Percentiles rank a stretch among this genome's conserved stretches.
These are phyloP conservation scores for Gracilariopsis chorda DNA, from an alignment of 23 red algal genomes.

Conservation along the genomic window DNA sequence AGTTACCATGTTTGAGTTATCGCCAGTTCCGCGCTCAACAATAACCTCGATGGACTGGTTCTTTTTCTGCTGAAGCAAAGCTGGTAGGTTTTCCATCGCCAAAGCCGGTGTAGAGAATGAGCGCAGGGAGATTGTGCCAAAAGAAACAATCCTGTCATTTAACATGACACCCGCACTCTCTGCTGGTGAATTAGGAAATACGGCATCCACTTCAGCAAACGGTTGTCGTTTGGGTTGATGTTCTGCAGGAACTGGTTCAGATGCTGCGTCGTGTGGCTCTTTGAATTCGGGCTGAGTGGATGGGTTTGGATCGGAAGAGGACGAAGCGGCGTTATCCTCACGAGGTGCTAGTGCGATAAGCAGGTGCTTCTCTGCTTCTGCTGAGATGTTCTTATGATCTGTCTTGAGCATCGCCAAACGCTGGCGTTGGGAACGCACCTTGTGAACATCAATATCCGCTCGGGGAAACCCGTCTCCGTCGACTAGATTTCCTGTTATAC, in stretches of 20 bases:
- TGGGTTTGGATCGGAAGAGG: not conserved
- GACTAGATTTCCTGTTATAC: constrained; percentile 67
- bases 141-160: constrained; percentile 48
- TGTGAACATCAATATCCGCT: constrained; percentile 74
- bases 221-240: not conserved
- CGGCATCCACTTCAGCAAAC: constrained; percentile 69
- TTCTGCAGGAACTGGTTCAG: not conserved
- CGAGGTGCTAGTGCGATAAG: constrained; percentile 54
- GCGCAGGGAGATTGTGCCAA: constrained; percentile 54
- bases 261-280: not conserved
- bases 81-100: constrained; percentile 36
- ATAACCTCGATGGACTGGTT: constrained; percentile 39
- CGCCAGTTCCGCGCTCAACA: constrained; percentile 8
- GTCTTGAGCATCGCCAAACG: constrained; percentile 57
- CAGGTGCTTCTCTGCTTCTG: constrained; percentile 63
- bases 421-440: constrained; percentile 61
- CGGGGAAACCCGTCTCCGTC: constrained; percentile 91
- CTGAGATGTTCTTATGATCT: constrained; percentile 62
- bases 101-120: not conserved
- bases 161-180: constrained; percentile 38
- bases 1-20: not conserved
- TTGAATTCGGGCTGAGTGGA: not conserved
- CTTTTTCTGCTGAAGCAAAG: constrained; percentile 32
- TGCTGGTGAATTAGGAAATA: constrained; percentile 49
- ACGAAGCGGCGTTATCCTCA: not conserved